These are phyloP conservation scores for Hordeum pubiflorum DNA, from an alignment of 202 grass and related monocot genomes.

Conservation along the genomic window DNA sequence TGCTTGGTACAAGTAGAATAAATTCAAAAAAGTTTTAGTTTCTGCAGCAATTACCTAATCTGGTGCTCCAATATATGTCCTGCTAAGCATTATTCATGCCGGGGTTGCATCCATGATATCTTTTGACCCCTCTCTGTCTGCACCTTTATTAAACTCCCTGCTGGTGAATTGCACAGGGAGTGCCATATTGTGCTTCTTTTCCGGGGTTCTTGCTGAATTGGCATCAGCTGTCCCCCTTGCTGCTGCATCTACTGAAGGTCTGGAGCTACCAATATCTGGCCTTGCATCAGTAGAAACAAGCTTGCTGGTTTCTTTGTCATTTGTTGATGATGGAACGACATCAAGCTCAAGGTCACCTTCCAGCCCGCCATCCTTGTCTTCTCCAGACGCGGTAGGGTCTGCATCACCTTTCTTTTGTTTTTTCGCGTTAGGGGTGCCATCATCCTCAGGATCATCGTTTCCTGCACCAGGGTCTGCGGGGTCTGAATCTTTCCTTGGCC, in stretches of 20 bases:
- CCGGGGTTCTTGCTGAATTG: conserved; percentile 25
- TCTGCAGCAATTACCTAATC: conserved; percentile 44
- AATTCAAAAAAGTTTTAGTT: neutral
- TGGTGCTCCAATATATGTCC: conserved; percentile 28
- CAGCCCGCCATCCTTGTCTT: conserved; percentile 37
- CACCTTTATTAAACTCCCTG: conserved; percentile 28
- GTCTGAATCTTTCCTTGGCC: conserved; percentile 77
- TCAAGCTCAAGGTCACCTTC: conserved; percentile 36
- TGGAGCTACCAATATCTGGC: conserved; percentile 21
- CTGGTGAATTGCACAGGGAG: conserved; percentile 30
- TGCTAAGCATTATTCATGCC: conserved; percentile 38
- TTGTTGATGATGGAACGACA: conserved; percentile 22
- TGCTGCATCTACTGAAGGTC: conserved; percentile 18
- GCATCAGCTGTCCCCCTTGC: conserved; percentile 20
- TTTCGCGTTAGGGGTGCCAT: conserved; percentile 46
- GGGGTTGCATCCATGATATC: conserved; percentile 26
- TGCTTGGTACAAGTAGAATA: neutral
- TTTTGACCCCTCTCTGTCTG: conserved; percentile 9
- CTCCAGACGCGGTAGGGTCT: conserved; percentile 38
- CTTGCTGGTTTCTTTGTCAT: conserved; percentile 24
- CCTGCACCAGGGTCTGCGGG: conserved; percentile 36
- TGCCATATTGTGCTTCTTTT: conserved; percentile 20
- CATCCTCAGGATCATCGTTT: conserved; percentile 71
- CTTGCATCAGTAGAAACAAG: conserved; percentile 25
- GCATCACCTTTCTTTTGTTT: conserved; percentile 34